These are phyloP conservation scores for Fusarium chlamydosporum DNA, from an alignment of 2,329 filamentous ascomycete genomes.

Conservation along the genomic window DNA sequence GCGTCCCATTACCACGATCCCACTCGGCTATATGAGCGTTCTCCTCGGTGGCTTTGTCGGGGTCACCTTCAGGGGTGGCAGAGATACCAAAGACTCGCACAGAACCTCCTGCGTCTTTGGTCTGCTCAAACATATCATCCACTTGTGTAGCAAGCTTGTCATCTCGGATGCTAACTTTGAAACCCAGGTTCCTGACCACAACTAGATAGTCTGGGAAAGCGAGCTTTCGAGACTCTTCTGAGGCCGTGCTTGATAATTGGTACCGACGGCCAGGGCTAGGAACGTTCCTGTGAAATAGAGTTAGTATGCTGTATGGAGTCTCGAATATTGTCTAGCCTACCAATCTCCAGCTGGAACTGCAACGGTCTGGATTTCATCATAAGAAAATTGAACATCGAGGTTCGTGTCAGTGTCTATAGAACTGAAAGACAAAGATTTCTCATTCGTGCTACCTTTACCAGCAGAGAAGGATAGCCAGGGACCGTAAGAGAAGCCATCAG, in stretches of 20 bases:
- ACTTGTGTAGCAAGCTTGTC: constrained; percentile 1
- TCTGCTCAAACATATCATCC: constrained; percentile 25
- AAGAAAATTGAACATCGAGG: constrained; percentile 38
- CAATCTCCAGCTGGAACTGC: constrained; percentile 31
- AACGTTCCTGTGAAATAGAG: constrained; percentile 26
- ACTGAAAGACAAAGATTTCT: constrained; percentile 17
- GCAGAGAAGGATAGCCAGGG: constrained; percentile 35
- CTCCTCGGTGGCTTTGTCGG: constrained; percentile 34
- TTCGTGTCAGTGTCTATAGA: constrained; percentile 29
- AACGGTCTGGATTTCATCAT: constrained; percentile 43
- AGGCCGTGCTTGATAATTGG: constrained; percentile 23
- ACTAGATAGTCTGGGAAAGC: constrained; percentile 41
- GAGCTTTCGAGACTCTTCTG: constrained; percentile 39
- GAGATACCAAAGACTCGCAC: constrained; percentile 40
- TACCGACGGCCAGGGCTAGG: constrained; percentile 39
- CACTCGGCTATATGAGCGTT: constrained; percentile 41
- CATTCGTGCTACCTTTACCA: constrained; percentile 13
- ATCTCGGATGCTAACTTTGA: constrained; percentile 33
- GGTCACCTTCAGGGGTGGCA: constrained; percentile 34
- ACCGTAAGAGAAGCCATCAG: constrained; percentile 36
- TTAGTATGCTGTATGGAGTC: background rate
- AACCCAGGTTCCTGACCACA: constrained; percentile 38
- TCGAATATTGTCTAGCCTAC: background rate
- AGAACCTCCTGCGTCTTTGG: constrained; percentile 27
- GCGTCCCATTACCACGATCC: constrained; percentile 17